Percentiles rank a stretch among this genome's conserved stretches.
Conservation (phyloP, 768 basidiomycete species). For the Antrodiella citrinella region DNA sequence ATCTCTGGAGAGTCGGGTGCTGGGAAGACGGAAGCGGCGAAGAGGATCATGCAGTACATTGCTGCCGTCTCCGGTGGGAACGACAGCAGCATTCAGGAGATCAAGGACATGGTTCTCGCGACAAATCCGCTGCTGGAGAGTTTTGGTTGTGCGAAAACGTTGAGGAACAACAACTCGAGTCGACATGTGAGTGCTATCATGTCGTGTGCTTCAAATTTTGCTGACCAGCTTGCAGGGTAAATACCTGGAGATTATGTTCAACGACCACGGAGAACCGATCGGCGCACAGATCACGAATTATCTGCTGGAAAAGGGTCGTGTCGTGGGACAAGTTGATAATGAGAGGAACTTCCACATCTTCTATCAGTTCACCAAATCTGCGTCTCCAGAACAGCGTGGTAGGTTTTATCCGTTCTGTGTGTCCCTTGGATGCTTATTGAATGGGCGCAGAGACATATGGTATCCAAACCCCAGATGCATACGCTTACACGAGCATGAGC, state of each 20-base stretch:
- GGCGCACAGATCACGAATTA: conserved; percentile 99
- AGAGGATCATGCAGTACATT: conserved; percentile 99
- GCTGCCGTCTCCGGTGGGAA: conserved; percentile 89
- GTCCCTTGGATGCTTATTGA: background rate
- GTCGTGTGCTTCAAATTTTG: conserved; percentile 4
- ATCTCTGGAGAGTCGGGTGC: conserved; percentile 99
- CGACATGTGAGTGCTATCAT: conserved; percentile 70
- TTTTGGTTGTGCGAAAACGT: conserved; percentile 98
- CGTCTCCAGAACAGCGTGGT: conserved; percentile 86
- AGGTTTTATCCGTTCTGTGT: conserved; percentile 13
- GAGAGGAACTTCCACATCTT: conserved; percentile 99
- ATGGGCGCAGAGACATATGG: conserved; percentile 74
- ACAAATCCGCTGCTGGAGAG: conserved; percentile 96
- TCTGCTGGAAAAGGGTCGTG: conserved; percentile 91
- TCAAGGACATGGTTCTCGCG: conserved; percentile 99
- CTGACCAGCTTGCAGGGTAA: conserved; percentile 60
- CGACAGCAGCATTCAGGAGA: conserved; percentile 89
- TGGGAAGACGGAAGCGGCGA: conserved; percentile 98
- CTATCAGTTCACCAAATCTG: conserved; percentile 98
- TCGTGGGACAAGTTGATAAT: conserved; percentile 92
- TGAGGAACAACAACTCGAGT: conserved; percentile 98
- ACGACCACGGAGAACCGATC: conserved; percentile 83
- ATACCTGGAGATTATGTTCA: conserved; percentile 99
- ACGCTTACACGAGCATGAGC: conserved; percentile 87
- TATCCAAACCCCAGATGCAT: conserved; percentile 91